Conservation (phyloP, 345 rosid genomes). For the Heritiera littoralis region DNA sequence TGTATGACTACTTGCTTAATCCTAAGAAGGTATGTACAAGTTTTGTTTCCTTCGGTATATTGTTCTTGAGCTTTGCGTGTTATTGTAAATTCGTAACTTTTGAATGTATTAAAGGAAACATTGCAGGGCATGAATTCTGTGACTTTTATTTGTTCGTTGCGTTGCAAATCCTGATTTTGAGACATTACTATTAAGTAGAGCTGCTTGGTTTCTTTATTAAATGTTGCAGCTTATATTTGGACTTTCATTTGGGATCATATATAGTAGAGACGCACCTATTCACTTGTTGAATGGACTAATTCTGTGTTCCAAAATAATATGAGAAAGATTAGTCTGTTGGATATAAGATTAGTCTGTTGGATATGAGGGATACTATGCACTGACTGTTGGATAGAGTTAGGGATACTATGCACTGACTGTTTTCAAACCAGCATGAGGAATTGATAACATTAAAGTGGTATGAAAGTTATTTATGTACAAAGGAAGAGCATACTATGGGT, state of each 20-base stretch:
- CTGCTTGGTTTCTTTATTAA: neutral
- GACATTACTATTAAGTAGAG: neutral
- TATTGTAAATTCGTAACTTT: neutral
- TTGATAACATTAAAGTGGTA: neutral
- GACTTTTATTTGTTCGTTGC: neutral
- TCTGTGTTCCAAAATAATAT: neutral
- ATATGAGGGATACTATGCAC: too few species aligned
- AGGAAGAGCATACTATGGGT: neutral
- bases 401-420: neutral
- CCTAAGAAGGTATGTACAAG: constrained; percentile 63
- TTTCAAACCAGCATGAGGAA: neutral
- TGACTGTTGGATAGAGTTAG: neutral
- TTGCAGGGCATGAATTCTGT: neutral
- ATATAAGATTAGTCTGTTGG: neutral
- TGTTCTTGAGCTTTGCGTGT: neutral
- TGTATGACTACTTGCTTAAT: constrained; percentile 75
- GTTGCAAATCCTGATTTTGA: neutral
- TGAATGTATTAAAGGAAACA: neutral
- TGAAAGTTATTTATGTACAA: neutral
- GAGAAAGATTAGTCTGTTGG: neutral
- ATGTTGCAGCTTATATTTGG: neutral
- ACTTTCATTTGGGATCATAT: neutral
- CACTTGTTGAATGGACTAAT: neutral
- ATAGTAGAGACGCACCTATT: neutral
- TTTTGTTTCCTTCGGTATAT: neutral